A percentile compares a stretch with the other conserved stretches of the same genome.
These are phyloP conservation scores for Trypanosoma brucei DNA, from an alignment of 208 protist species.

Conservation along the genomic window DNA sequence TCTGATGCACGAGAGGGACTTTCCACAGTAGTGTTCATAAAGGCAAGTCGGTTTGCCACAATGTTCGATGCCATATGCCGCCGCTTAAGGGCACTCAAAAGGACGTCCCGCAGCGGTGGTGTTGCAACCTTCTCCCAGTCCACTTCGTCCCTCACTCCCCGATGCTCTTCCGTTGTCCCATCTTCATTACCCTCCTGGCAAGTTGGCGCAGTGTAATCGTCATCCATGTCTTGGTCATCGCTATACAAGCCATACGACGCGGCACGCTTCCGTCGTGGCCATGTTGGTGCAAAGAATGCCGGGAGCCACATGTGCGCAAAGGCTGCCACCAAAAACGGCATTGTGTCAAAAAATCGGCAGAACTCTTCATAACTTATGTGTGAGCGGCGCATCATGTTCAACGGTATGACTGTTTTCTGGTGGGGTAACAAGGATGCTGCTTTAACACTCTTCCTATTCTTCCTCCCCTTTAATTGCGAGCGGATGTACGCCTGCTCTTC, in stretches of 20 bases:
- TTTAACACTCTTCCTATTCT: conserved; percentile 23
- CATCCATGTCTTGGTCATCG: conserved; percentile 3
- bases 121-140: conserved; percentile 9
- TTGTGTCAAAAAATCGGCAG: conserved; percentile 60
- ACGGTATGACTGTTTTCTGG: conserved; percentile 63
- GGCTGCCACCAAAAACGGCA: conserved; percentile 54
- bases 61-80: conserved; percentile 5
- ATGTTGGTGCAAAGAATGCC: conserved; percentile 13
- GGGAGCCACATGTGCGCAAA: conserved; percentile 74
- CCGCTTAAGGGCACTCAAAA: conserved; percentile 7
- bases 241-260: neutral
- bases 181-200: conserved; percentile 1
- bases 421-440: conserved; percentile 30
- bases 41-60: conserved; percentile 13
- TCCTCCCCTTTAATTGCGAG: conserved; percentile 35
- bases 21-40: conserved; percentile 8
- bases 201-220: neutral
- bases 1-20: neutral
- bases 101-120: neutral
- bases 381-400: conserved; percentile 56
- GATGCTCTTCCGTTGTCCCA: neutral
- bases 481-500: conserved; percentile 64
- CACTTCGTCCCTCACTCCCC: neutral
- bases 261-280: conserved; percentile 16
- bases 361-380: conserved; percentile 64